Conservation (phyloP, 768 basidiomycete species). For the Lactarius trivialis region DNA sequence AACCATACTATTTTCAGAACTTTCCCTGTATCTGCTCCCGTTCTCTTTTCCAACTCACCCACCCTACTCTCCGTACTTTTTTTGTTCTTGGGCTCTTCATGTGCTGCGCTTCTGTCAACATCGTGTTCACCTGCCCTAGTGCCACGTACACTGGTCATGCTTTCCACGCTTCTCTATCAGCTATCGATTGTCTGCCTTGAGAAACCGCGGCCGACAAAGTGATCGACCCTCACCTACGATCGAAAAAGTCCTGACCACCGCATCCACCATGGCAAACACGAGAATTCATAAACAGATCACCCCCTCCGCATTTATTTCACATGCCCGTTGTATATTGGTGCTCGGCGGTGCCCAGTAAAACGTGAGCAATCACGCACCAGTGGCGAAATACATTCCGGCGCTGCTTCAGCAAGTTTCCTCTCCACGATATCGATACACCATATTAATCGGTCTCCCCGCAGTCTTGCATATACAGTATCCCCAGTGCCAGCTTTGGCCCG, state of each 20-base stretch:
- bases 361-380: conserved; percentile 18
- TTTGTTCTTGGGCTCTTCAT: conserved; percentile 6
- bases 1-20: background rate
- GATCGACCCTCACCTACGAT: conserved; percentile 45
- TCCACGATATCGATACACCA: conserved; percentile 7
- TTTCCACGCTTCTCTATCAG: conserved; percentile 46
- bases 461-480: background rate
- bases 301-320: conserved; percentile 28
- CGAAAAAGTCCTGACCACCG: conserved; percentile 45
- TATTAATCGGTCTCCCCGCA: background rate
- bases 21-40: background rate
- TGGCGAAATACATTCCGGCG: conserved; percentile 15
- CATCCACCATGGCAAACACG: conserved; percentile 25
- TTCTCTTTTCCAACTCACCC: background rate
- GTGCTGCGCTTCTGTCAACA: conserved; percentile 7
- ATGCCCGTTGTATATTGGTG: conserved; percentile 24
- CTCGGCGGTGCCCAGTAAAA: conserved; percentile 20
- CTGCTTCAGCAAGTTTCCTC: conserved; percentile 11
- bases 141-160: conserved; percentile 53
- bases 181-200: conserved; percentile 33
- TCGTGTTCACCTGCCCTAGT: conserved; percentile 19
- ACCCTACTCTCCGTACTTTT: conserved; percentile 26
- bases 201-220: conserved; percentile 40
- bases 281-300: conserved; percentile 26
- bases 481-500: background rate